Evolutionary conservation across 345 rosid genomes (phyloP).

Genomic region (Erysimum cheiranthoides): DNA sequence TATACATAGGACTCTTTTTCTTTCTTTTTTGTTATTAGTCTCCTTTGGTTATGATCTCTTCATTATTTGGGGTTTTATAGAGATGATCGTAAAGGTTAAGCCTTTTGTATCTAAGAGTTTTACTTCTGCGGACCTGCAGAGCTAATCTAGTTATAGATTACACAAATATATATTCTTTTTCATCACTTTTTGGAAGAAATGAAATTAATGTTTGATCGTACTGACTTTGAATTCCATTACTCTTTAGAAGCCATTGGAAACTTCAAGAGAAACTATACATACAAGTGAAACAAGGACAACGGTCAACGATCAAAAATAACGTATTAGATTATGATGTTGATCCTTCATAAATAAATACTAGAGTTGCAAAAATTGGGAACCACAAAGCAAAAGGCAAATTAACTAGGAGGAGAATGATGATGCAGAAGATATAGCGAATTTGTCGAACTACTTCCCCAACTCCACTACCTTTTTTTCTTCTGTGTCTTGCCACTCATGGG

Average conservation of each 20-base stretch:
- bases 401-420: slow-evolving; percentile 19
- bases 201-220: slow-evolving; percentile 8
- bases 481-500: slow-evolving; percentile 32
- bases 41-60: slow-evolving; percentile 29
- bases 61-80: background rate
- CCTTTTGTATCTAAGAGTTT: slow-evolving; percentile 43
- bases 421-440: slow-evolving; percentile 10
- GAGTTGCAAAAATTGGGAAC: slow-evolving; percentile 29
- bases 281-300: slow-evolving; percentile 7
- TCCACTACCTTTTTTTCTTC: slow-evolving; percentile 39
- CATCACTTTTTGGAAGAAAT: slow-evolving; percentile 15
- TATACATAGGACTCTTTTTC: slow-evolving; percentile 42
- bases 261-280: slow-evolving; percentile 11
- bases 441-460: slow-evolving; percentile 38
- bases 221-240: slow-evolving; percentile 28
- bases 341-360: slow-evolving; percentile 1
- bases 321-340: slow-evolving; percentile 26
- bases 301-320: slow-evolving; percentile 1
- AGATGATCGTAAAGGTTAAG: slow-evolving; percentile 42
- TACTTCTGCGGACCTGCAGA: slow-evolving; percentile 37
- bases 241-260: slow-evolving; percentile 9
- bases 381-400: slow-evolving; percentile 31
- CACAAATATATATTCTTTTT: slow-evolving; percentile 12
- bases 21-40: slow-evolving; percentile 27
- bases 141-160: slow-evolving; percentile 39